Evolutionary conservation across 2,329 filamentous ascomycete genomes (phyloP), one percentile per base, ranked within the genome.

Genomic region (Nothopassalora personata): DNA sequence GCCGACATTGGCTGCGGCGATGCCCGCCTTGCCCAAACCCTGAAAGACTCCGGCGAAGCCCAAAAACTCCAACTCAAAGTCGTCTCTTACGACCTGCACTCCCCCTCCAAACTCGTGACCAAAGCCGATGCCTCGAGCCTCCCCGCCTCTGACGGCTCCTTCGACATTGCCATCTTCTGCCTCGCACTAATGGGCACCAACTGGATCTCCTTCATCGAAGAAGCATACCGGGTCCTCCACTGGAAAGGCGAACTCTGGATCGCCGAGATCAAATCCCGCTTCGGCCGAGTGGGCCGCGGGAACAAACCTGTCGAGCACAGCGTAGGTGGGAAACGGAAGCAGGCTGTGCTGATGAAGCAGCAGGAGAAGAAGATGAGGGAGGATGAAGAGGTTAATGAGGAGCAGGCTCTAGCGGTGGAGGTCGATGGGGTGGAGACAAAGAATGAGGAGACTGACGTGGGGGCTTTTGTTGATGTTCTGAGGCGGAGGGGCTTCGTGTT

Each of bases 101-200:
- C 86, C 55, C 86, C 90, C 5, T 85, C 84, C 58, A 80, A 85
- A 18, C 83, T 91, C 19, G 89, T 99, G 63, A 96, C 90, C 1
- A 85, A 87, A 62, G 91, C 94, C 13, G 94, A 99, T 75, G 94
- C 97, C 54, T 88, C 91, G 31, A 83, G 88, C 60, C 79, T 99
- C 1, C 93, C 93, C 0, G 78, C 96, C 0, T 79, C 79, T 5
- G 86, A 92, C 66, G 87, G 85, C 48, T 86, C 83, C 62, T 86
- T 91, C 61, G 91, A 99, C 73, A 82, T 99, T 5, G 90, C 90
- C 52, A 87, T 99, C 66, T 97, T 97, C 80, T 99, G 94, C 74
- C 83, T 99, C 33, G 94, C 93, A 53, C 84, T 99, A 60, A 99
- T 99, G 94, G 94, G 94, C 71, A 99, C 94, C 57, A 99, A 99